These are phyloP conservation scores for Tuber melanosporum DNA, from an alignment of 495 filamentous ascomycete genomes.

Conservation along the genomic window DNA sequence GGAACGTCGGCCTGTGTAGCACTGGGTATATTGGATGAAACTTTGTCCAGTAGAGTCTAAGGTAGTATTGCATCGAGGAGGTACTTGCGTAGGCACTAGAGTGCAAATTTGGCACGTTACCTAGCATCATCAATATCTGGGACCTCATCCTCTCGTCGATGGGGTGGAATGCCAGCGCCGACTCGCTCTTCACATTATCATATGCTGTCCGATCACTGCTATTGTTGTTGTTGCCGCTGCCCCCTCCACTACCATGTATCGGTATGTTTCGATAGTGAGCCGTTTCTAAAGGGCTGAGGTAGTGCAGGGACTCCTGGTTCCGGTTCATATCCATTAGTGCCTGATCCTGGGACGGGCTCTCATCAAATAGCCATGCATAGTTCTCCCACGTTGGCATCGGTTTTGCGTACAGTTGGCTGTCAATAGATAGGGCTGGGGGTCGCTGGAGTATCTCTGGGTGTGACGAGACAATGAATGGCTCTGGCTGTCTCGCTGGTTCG, in stretches of 20 bases:
- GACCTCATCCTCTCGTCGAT: conserved; percentile 37
- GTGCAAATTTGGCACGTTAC: conserved; percentile 37
- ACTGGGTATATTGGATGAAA: conserved; percentile 51
- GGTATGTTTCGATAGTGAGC: conserved; percentile 35
- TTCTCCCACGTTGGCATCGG: conserved; percentile 41
- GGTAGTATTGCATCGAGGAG: conserved; percentile 41
- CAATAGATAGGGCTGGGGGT: conserved; percentile 31
- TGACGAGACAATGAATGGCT: conserved; percentile 32
- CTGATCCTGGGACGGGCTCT: conserved; percentile 37
- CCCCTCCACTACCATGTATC: conserved; percentile 27
- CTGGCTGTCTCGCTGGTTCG: conserved; percentile 38
- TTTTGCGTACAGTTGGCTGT: conserved; percentile 34
- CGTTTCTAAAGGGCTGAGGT: conserved; percentile 38
- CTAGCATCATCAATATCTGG: conserved; percentile 35
- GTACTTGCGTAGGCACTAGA: conserved; percentile 30
- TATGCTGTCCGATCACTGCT: conserved; percentile 6
- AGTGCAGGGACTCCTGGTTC: conserved; percentile 31
- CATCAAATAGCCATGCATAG: conserved; percentile 41
- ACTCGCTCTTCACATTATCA: conserved; percentile 25
- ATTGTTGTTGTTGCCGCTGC: background rate
- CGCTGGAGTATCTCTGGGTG: conserved; percentile 39
- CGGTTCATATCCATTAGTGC: conserved; percentile 36
- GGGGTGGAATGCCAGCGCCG: conserved; percentile 35
- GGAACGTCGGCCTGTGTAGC: conserved; percentile 49
- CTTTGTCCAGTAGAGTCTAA: conserved; percentile 41